Evolutionary conservation across 2,329 filamentous ascomycete genomes (phyloP), one percentile per base, ranked within the genome.

Genomic region (Cytospora leucostoma): DNA sequence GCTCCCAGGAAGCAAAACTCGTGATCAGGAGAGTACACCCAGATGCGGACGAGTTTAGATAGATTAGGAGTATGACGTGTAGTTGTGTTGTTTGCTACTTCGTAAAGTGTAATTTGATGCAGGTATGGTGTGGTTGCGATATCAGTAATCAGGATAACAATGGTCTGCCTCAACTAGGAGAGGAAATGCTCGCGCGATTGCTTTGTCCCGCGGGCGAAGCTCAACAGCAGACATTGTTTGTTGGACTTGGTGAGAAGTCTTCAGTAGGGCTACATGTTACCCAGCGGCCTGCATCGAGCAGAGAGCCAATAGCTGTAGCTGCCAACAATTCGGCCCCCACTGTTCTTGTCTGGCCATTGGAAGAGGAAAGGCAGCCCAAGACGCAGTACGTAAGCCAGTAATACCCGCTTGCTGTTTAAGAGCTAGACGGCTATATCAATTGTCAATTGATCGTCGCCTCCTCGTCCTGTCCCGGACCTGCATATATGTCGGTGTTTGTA

Each of bases 311-410:
- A 21, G 47, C 52, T 50, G 61, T 56, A 21, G 47, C 52, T 54
- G 61, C 27, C 49, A 54, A 37, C 27, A 17, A 50, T 54, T 64
- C 54, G 61, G 61, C 19, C 57, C 50, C 50, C 19, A 12, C 33
- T 50, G 33, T 19, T 38, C 38, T 55, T 59, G 57, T 59, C 57
- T 59, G 49, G 52, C 40, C 35, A 59, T 59, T 59, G 57, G 57
- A 50, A 59, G 57, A 59, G 21, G 11, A 52, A 59, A 59, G 11
- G 52, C 40, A 37, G 57, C 53, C 47, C 34, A 59, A 17, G 57
- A 33, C 49, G 17, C 21, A 44, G 49, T 17, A 44, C 57, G 52
- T 47, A 27, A 59, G 51, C 47, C 40, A 37, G 49, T 53, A 50
- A 50, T 49, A 32, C 52, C 19, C 11, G 47, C 35, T 55, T 55